A percentile compares a stretch with the other conserved stretches of the same genome.
These are phyloP conservation scores for Selaginella moellendorffii DNA, from an alignment of 75 land plant genomes.

Conservation along the genomic window DNA sequence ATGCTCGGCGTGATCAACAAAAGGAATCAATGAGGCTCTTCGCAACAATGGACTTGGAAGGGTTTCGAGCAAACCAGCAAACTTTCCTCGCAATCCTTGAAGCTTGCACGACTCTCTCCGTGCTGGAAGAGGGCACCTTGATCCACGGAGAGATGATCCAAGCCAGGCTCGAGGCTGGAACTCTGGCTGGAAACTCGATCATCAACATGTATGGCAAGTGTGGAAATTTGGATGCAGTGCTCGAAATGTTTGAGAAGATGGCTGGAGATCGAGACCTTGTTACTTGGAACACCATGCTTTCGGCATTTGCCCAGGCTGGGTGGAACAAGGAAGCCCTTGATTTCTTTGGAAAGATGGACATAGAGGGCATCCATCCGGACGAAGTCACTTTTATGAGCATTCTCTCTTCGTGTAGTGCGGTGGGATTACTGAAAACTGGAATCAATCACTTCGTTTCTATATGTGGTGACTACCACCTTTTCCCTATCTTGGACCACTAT, in stretches of 20 bases:
- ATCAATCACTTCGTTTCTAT: neutral
- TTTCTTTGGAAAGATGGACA: neutral
- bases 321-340: slow-evolving; percentile 10
- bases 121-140: neutral
- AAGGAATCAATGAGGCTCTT: too few species aligned
- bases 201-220: slow-evolving; percentile 22
- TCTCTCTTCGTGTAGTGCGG: slow-evolving; percentile 2
- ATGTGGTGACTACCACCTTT: neutral
- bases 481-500: slow-evolving; percentile 9
- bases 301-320: slow-evolving; percentile 11
- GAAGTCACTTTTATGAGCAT: slow-evolving; percentile 3
- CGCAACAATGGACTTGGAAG: too few species aligned
- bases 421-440: neutral
- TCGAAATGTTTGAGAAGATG: neutral
- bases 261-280: neutral
- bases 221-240: slow-evolving; percentile 10
- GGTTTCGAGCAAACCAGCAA: neutral
- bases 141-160: neutral
- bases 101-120: neutral
- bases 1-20: too few species aligned
- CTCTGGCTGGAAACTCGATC: slow-evolving; percentile 3
- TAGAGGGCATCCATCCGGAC: slow-evolving; percentile 8
- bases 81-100: neutral
- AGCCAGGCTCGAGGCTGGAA: neutral
- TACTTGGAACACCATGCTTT: slow-evolving; percentile 20